Evolutionary conservation across 768 basidiomycete genomes (phyloP).

Genomic region (Mrakia blollopis): DNA sequence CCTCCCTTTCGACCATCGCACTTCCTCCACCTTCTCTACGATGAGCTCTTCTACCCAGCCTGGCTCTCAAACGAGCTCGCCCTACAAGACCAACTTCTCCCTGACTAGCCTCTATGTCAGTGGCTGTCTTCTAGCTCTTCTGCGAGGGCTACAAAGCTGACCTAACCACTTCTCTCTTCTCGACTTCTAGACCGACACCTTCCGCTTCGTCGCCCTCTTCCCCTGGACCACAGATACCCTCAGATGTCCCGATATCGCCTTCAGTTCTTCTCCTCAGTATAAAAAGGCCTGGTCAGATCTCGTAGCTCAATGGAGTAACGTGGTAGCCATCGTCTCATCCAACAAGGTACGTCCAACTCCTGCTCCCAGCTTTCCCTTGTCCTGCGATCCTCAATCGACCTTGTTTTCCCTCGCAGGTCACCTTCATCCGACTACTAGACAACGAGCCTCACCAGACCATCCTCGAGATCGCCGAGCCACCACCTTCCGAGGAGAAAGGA

Average conservation of each 20-base stretch:
- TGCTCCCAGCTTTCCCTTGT: not conserved
- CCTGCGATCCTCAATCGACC: not conserved
- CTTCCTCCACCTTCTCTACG: too few species aligned
- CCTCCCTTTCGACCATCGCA: too few species aligned
- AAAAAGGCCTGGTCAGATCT: constrained; percentile 14
- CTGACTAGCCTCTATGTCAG: too few species aligned
- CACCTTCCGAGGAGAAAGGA: constrained; percentile 26
- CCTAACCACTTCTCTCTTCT: not conserved
- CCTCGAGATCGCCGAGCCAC: constrained; percentile 13
- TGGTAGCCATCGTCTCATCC: constrained; percentile 21
- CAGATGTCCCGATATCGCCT: not conserved
- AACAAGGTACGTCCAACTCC: constrained; percentile 5
- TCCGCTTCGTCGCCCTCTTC: constrained; percentile 17
- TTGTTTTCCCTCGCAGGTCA: constrained; percentile 16
- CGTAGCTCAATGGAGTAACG: constrained; percentile 10
- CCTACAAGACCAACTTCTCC: too few species aligned
- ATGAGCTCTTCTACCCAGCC: too few species aligned
- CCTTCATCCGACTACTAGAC: constrained; percentile 8
- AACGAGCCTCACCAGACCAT: constrained; percentile 9
- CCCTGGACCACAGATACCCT: constrained; percentile 22
- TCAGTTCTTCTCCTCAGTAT: constrained; percentile 2
- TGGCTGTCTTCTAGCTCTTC: too few species aligned
- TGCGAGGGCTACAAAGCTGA: not conserved
- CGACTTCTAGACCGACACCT: not conserved
- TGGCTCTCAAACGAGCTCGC: too few species aligned